Percentiles rank a stretch among this genome's conserved stretches.
phyloP scores from a whole-genome alignment of 2,329 filamentous ascomycete species.

The Sporothrix phasma region DNA sequence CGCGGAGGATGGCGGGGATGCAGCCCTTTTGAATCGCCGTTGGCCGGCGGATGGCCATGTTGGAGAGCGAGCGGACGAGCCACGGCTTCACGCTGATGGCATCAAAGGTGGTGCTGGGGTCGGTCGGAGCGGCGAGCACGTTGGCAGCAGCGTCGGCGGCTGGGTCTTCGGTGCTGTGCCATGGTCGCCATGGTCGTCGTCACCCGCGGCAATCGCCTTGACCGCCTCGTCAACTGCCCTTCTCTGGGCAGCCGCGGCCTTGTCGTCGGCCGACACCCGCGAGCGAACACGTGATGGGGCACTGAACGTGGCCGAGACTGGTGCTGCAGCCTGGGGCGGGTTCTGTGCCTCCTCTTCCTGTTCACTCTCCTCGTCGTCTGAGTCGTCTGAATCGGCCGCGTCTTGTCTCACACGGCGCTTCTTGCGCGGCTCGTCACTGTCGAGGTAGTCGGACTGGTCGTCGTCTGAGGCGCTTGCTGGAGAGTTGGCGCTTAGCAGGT shows the following conservation, averaged over 20 bases:
- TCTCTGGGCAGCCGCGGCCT: background rate
- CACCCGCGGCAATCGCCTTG: background rate
- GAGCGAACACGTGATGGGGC: conserved; percentile 45
- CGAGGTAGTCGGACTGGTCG: conserved; percentile 39
- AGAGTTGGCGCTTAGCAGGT: conserved; percentile 2
- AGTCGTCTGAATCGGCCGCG: conserved; percentile 19
- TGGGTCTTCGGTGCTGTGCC: background rate
- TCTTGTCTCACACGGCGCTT: conserved; percentile 22
- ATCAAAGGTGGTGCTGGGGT: conserved; percentile 56
- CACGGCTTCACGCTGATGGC: conserved; percentile 69
- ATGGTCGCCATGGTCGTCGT: background rate
- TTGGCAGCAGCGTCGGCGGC: conserved; percentile 8
- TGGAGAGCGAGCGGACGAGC: conserved; percentile 70
- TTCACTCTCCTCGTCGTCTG: conserved; percentile 14
- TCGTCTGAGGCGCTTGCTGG: conserved; percentile 12
- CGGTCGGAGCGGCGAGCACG: conserved; percentile 40
- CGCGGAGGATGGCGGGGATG: conserved; percentile 86
- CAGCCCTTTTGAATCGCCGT: conserved; percentile 89
- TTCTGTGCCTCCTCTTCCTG: conserved; percentile 24
- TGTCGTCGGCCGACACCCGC: background rate
- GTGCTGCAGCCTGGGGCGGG: conserved; percentile 20
- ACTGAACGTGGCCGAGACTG: conserved; percentile 35
- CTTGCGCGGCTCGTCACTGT: conserved; percentile 30
- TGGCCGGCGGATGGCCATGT: conserved; percentile 73
- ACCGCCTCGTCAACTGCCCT: conserved; percentile 7